Percentiles rank a stretch among this genome's conserved stretches.
These are phyloP conservation scores for Fusarium scirpi DNA, from an alignment of 2,329 filamentous ascomycete species.

Conservation along the genomic window DNA sequence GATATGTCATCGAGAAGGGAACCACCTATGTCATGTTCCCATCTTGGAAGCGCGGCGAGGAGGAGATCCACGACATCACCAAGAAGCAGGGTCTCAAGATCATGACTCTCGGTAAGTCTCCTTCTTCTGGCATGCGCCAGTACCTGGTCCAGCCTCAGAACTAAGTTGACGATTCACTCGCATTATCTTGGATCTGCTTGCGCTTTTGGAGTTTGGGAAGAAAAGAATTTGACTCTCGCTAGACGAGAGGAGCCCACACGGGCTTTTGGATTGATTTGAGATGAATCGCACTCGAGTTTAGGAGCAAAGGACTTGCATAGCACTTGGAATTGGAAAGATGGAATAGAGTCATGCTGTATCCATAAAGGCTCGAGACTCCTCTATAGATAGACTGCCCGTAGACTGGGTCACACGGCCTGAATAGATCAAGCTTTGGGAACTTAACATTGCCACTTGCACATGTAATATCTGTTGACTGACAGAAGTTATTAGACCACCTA, in stretches of 20 bases:
- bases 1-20: neutral
- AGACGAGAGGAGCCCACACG: neutral
- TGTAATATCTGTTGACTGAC: neutral
- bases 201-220: neutral
- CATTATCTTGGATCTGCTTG: neutral
- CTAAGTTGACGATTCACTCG: neutral
- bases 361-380: neutral
- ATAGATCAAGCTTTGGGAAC: neutral
- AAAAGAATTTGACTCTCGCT: neutral
- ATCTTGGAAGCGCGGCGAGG: slow-evolving; percentile 41
- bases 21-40: slow-evolving; percentile 38
- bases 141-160: slow-evolving; percentile 18
- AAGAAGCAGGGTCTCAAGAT: slow-evolving; percentile 22
- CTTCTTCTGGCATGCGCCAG: slow-evolving; percentile 38
- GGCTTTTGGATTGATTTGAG: neutral
- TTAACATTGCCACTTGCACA: neutral
- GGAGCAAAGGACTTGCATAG: neutral
- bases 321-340: neutral
- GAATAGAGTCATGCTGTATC: neutral
- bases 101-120: slow-evolving; percentile 35
- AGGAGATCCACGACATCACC: slow-evolving; percentile 24
- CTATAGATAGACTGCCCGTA: neutral
- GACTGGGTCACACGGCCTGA: neutral
- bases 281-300: neutral
- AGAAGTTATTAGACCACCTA: too few relatives aligned